Evolutionary conservation across 1,284 basidiomycete genomes (phyloP).

Genomic region (Rhizoctonia solani): DNA sequence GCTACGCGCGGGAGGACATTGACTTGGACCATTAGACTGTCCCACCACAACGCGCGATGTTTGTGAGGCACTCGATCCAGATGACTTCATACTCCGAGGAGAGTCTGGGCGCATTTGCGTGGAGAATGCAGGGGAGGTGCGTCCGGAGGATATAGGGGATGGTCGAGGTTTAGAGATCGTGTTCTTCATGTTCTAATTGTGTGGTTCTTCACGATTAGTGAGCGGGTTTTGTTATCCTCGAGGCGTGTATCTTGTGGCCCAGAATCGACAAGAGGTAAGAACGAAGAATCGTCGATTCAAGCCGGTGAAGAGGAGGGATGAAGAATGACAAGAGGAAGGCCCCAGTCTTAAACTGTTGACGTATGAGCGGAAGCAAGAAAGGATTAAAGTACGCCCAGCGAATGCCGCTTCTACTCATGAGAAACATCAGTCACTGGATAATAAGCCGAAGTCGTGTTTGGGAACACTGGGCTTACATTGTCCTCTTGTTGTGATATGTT

Average conservation of each 20-base stretch:
- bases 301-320: not conserved
- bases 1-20: not conserved
- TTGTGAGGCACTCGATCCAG: not conserved
- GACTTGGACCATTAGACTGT: not conserved
- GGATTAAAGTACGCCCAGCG: not conserved
- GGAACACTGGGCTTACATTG: slow-evolving; percentile 8
- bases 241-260: slow-evolving; percentile 23
- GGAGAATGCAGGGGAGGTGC: not conserved
- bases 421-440: slow-evolving; percentile 9
- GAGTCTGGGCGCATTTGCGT: not conserved
- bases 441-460: not conserved
- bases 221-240: slow-evolving; percentile 2
- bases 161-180: slow-evolving; percentile 9
- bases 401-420: slow-evolving; percentile 3
- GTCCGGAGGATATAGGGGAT: slow-evolving; percentile 7
- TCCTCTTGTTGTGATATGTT: slow-evolving; percentile 3
- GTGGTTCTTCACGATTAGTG: not conserved
- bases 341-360: not conserved
- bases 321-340: slow-evolving; percentile 7
- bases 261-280: slow-evolving; percentile 4
- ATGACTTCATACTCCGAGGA: not conserved
- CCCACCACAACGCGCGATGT: not conserved
- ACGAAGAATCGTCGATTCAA: not conserved
- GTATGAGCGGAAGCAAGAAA: not conserved
- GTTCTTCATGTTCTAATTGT: not conserved